These are phyloP conservation scores for Punica granatum DNA, from an alignment of 345 rosid genomes.

Conservation along the genomic window DNA sequence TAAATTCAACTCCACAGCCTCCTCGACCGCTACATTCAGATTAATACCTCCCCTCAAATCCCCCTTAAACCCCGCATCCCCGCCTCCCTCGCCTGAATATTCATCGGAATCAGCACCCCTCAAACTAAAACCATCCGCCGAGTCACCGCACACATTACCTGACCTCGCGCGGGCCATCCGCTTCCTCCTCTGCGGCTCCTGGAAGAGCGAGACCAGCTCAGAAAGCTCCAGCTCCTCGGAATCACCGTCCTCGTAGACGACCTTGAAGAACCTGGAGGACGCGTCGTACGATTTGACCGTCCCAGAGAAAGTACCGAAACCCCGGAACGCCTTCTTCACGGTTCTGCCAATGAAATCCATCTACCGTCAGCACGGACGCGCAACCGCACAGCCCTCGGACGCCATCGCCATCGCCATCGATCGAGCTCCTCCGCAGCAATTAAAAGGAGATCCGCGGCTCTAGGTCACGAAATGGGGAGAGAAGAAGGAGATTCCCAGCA, in stretches of 20 bases:
- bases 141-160: background rate
- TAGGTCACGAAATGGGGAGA: background rate
- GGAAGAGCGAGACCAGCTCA: slow-evolving; percentile 34
- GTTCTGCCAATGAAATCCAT: slow-evolving; percentile 68
- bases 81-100: background rate
- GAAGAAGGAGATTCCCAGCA: background rate
- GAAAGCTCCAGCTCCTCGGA: slow-evolving; percentile 47
- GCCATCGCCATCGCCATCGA: slow-evolving; percentile 1
- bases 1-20: slow-evolving; percentile 21
- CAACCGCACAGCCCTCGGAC: background rate
- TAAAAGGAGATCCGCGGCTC: background rate
- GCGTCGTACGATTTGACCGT: slow-evolving; percentile 51
- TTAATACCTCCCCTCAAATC: slow-evolving; percentile 19
- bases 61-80: background rate
- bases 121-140: background rate
- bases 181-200: slow-evolving; percentile 12
- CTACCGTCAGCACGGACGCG: background rate
- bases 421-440: background rate
- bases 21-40: slow-evolving; percentile 23
- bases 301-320: slow-evolving; percentile 37
- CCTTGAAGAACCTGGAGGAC: slow-evolving; percentile 42
- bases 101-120: background rate
- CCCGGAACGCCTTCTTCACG: slow-evolving; percentile 47
- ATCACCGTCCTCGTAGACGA: slow-evolving; percentile 57
- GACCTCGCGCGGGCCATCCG: background rate